Percentiles rank a stretch among this genome's conserved stretches.
Evolutionary conservation across 371 early-diverging fungal genomes (phyloP).

Genomic region (Mucor velutinosus): DNA sequence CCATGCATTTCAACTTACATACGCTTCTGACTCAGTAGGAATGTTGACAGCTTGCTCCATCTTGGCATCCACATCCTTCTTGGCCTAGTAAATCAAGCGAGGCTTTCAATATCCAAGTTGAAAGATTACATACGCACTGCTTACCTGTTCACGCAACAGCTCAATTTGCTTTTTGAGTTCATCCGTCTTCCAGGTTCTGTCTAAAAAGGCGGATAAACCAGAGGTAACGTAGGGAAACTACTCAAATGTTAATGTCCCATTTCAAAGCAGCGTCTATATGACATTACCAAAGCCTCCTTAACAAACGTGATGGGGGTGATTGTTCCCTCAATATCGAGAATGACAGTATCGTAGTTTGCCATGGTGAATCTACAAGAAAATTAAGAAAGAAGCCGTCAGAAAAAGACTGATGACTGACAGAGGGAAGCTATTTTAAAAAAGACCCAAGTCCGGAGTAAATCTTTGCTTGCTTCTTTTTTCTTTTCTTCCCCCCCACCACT

Average conservation of each 20-base stretch:
- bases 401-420: background rate
- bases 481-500: background rate
- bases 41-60: slow-evolving; percentile 50
- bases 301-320: slow-evolving; percentile 97
- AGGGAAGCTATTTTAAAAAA: background rate
- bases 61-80: slow-evolving; percentile 56
- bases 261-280: background rate
- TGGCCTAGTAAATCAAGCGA: slow-evolving; percentile 41
- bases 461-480: background rate
- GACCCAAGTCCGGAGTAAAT: background rate
- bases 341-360: slow-evolving; percentile 54
- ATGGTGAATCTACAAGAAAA: background rate
- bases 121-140: no score
- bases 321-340: slow-evolving; percentile 94
- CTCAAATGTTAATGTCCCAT: background rate
- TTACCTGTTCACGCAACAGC: slow-evolving; percentile 76
- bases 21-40: slow-evolving; percentile 47
- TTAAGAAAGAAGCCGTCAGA: background rate
- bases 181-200: slow-evolving; percentile 62
- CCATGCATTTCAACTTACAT: slow-evolving; percentile 10
- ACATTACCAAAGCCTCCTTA: slow-evolving; percentile 73
- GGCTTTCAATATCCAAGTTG: no score
- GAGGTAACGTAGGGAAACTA: slow-evolving; percentile 81
- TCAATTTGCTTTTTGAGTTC: slow-evolving; percentile 65
- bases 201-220: slow-evolving; percentile 66